phyloP scores from a whole-genome alignment of 2,329 filamentous ascomycete species.

The Beauveria bassiana region DNA sequence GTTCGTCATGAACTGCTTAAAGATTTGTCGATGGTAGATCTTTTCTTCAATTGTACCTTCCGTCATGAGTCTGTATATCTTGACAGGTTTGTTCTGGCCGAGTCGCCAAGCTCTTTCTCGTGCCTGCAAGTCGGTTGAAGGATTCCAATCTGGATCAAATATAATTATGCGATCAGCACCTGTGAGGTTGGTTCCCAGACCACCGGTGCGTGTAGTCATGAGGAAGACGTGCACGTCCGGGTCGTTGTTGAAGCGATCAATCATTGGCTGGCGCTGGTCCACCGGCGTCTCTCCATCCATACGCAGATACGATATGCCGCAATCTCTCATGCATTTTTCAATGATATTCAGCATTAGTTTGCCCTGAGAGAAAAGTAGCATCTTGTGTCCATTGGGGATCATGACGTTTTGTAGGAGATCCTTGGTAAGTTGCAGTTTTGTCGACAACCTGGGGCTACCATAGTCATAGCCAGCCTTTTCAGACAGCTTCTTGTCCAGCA shows the following conservation, averaged over 20 bases:
- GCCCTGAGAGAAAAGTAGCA: constrained; percentile 85
- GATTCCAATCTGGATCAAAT: constrained; percentile 98
- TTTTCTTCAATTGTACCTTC: constrained; percentile 98
- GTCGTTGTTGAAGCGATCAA: constrained; percentile 86
- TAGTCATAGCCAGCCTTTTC: constrained; percentile 63
- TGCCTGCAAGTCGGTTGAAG: constrained; percentile 91
- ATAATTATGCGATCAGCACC: constrained; percentile 95
- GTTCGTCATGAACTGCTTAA: constrained; percentile 96
- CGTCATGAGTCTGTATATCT: constrained; percentile 96
- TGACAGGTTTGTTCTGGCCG: constrained; percentile 89
- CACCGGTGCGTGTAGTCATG: constrained; percentile 91
- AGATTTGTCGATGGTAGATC: constrained; percentile 97
- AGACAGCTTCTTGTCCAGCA: constrained; percentile 56
- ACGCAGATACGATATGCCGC: constrained; percentile 66
- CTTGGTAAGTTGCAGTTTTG: constrained; percentile 94
- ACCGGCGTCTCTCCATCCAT: constrained; percentile 94
- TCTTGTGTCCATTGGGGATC: constrained; percentile 87
- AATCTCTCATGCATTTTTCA: constrained; percentile 68
- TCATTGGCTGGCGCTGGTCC: constrained; percentile 78
- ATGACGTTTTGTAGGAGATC: constrained; percentile 73
- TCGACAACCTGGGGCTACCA: constrained; percentile 71
- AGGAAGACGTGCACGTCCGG: constrained; percentile 79
- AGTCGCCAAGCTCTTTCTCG: constrained; percentile 92
- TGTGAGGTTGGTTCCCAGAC: constrained; percentile 87
- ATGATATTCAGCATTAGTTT: constrained; percentile 94